phyloP scores from a whole-genome alignment of 495 filamentous ascomycete species.

The Aspergillus indologenus region DNA sequence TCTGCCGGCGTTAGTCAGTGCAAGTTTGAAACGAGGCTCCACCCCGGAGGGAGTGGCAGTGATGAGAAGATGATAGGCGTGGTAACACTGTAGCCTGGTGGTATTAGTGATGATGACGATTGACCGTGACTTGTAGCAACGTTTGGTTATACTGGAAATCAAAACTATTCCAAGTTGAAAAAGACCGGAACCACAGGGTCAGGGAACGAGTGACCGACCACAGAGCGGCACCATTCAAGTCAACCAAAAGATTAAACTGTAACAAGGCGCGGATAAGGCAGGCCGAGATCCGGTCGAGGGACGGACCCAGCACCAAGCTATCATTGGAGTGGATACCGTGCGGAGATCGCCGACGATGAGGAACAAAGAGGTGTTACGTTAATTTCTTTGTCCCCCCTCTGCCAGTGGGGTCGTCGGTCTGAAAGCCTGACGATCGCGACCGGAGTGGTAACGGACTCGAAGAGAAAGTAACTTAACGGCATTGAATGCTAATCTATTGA shows the following conservation, averaged over 20 bases:
- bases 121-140: neutral
- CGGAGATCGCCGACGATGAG: constrained; percentile 27
- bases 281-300: constrained; percentile 9
- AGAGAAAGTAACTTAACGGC: neutral
- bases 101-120: neutral
- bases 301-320: neutral
- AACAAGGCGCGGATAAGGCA: constrained; percentile 2
- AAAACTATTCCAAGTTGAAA: neutral
- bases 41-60: neutral
- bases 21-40: neutral
- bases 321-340: constrained; percentile 2
- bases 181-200: neutral
- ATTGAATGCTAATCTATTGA: too few species aligned
- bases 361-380: constrained; percentile 7
- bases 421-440: neutral
- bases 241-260: neutral
- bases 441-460: neutral
- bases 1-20: neutral
- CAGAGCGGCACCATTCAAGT: too few species aligned
- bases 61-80: neutral
- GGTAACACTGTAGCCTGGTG: neutral
- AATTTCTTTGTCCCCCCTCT: neutral
- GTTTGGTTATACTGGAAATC: neutral
- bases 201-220: neutral
- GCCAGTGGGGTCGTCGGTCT: neutral